Conservation (phyloP, 345 rosid species). For the Melaleuca alternifolia region DNA sequence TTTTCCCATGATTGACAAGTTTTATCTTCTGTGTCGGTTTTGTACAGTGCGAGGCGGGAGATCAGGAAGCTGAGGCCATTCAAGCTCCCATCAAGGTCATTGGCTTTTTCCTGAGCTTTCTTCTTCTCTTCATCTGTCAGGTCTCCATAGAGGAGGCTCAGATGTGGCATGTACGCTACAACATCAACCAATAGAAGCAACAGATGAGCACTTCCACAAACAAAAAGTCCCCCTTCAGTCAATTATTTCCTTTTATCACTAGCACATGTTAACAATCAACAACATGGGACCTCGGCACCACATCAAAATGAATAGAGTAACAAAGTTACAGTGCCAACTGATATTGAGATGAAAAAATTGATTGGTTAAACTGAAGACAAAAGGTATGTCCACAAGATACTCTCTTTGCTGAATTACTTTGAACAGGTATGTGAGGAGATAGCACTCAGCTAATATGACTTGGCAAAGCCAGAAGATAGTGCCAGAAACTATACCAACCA, state of each 20-base stretch:
- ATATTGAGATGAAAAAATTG: not conserved
- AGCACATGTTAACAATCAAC: not conserved
- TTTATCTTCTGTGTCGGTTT: slow-evolving; percentile 55
- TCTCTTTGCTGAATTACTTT: not conserved
- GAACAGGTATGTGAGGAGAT: not conserved
- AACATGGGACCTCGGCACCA: not conserved
- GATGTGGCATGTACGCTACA: slow-evolving; percentile 89
- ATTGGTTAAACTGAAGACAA: not conserved
- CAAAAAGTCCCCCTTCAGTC: not conserved
- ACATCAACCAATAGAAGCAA: not conserved
- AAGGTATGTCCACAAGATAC: not conserved
- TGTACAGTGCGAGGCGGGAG: slow-evolving; percentile 47
- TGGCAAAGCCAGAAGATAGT: not conserved
- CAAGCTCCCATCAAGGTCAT: slow-evolving; percentile 38
- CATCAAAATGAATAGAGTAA: not conserved
- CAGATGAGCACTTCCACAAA: not conserved
- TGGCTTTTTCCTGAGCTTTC: slow-evolving; percentile 54
- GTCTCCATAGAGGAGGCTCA: slow-evolving; percentile 69
- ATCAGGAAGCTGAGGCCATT: slow-evolving; percentile 43
- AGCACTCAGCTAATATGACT: not conserved
- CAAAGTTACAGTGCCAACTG: not conserved
- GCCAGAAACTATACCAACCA: accelerated
- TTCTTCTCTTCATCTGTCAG: slow-evolving; percentile 68
- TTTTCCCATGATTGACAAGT: slow-evolving; percentile 70
- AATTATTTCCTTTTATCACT: not conserved